These are phyloP conservation scores for Mariannaea elegans DNA, from an alignment of 2,329 filamentous ascomycete genomes.

Conservation along the genomic window DNA sequence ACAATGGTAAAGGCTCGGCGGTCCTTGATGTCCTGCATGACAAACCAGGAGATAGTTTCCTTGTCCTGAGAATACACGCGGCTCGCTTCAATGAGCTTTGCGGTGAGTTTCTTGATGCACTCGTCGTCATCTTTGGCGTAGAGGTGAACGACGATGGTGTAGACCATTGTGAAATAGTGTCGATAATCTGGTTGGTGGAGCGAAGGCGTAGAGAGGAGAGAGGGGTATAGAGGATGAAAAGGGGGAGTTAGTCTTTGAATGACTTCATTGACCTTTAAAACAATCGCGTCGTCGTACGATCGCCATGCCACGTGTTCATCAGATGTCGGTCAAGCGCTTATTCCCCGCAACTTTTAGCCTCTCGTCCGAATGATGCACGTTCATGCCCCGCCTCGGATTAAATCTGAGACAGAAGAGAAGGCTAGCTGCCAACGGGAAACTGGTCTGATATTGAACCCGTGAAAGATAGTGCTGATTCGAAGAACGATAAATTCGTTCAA, in stretches of 20 bases:
- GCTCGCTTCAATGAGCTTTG: conserved; percentile 79
- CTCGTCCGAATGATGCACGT: background rate
- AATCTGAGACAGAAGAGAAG: background rate
- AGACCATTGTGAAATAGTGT: conserved; percentile 63
- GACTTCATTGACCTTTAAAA: background rate
- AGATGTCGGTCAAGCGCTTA: background rate
- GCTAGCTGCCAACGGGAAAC: no score
- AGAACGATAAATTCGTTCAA: no score
- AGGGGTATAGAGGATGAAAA: background rate
- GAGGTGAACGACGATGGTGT: conserved; percentile 75
- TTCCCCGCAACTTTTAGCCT: conserved; percentile 3
- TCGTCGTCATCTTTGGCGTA: conserved; percentile 73
- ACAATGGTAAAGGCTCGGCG: conserved; percentile 78
- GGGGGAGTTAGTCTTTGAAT: background rate
- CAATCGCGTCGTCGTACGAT: background rate
- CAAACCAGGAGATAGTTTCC: conserved; percentile 77
- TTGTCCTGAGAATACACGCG: conserved; percentile 76
- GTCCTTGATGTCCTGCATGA: conserved; percentile 79
- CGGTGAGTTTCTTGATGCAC: conserved; percentile 71
- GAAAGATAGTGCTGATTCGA: no score
- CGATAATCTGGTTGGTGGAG: background rate
- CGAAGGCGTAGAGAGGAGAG: background rate
- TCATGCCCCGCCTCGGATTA: background rate
- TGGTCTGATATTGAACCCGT: no score
- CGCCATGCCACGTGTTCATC: background rate